Evolutionary conservation across 495 filamentous ascomycete genomes (phyloP), one percentile per base, ranked within the genome.

Genomic region (Aspergillus baeticus): DNA sequence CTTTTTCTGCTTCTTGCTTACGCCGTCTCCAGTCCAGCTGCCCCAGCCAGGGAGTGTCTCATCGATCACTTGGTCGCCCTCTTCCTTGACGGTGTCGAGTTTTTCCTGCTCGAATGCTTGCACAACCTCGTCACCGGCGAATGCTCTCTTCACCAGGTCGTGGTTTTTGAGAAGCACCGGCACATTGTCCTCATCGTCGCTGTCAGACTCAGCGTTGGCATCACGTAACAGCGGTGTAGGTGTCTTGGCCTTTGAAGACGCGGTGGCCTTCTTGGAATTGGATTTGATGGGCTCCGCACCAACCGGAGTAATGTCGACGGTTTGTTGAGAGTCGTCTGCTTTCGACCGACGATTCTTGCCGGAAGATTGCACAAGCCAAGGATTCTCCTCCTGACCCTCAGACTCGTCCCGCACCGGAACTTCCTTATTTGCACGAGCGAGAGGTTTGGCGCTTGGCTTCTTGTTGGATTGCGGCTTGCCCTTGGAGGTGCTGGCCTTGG

Each of bases 41-140:
- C 94, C 94, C 94, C 94, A 98, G 49, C 94, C 94, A 2, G 91
- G 90, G 2, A 98, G 78, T 1, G 90, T 91, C 50, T 88, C 87
- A 68, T 95, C 91, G 18, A 92, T 72, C 26, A 90, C 78, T 69
- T 96, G 84, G 55, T 96, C 90, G 60, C 87, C 93, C 67, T 98
- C 91, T 5, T 91, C 89, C 35, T 83, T 81, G 34, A 85, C 78
- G 8, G 80, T 77, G 54, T 87, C 84, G 17, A 78, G 76, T 68
- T 98, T 97, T 60, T 97, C 94, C 23, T 81, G 77, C 55, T 83
- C 81, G 67, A 98, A 97, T 45, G 90, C 86, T 33, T 81, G 81
- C 1, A 87, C 84, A n/a, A 95, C 91, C 65, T 96, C 89, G 61
- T 94, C 87, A 5, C 90, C 91, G 1, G 91, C 94, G 68, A 98